Percentiles rank a stretch among this genome's conserved stretches.
Conservation (phyloP, 352 stramenopile species). For the Phytophthora tubulina region DNA sequence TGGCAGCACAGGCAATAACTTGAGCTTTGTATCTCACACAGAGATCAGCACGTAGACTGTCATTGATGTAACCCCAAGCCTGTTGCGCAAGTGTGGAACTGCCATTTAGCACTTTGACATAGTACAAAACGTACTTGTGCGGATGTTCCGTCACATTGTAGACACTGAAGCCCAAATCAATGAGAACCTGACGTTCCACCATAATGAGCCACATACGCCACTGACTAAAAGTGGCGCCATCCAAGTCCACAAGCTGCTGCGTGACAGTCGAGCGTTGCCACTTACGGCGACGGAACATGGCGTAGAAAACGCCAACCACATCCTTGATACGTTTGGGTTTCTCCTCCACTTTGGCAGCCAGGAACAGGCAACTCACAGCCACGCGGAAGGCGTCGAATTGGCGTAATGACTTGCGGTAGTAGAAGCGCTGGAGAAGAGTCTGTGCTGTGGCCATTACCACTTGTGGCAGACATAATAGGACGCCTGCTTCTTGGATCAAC, state of each 20-base stretch:
- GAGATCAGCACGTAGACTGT: slow-evolving; percentile 87
- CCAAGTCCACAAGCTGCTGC: slow-evolving; percentile 75
- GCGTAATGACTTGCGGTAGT: slow-evolving; percentile 82
- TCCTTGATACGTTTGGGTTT: slow-evolving; percentile 83
- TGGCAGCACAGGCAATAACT: slow-evolving; percentile 91
- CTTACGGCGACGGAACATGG: slow-evolving; percentile 81
- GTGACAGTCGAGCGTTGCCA: slow-evolving; percentile 55
- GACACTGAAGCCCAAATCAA: slow-evolving; percentile 93
- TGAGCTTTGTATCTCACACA: slow-evolving; percentile 85
- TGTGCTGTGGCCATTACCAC: slow-evolving; percentile 93
- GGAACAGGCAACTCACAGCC: slow-evolving; percentile 89
- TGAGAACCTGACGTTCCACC: slow-evolving; percentile 91
- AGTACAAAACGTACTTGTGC: slow-evolving; percentile 95
- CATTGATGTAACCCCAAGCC: slow-evolving; percentile 93
- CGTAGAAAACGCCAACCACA: slow-evolving; percentile 90
- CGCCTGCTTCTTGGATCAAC: slow-evolving; percentile 90
- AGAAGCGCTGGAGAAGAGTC: slow-evolving; percentile 93
- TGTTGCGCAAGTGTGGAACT: slow-evolving; percentile 77
- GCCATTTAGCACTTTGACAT: slow-evolving; percentile 89
- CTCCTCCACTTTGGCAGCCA: slow-evolving; percentile 93
- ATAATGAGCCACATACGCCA: slow-evolving; percentile 90
- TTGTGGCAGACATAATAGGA: slow-evolving; percentile 88
- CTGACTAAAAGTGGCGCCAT: slow-evolving; percentile 66
- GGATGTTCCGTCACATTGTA: slow-evolving; percentile 94
- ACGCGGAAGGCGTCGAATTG: slow-evolving; percentile 93